Evolutionary conservation across 2,329 filamentous ascomycete species (phyloP).

Genomic region (Botryotinia convoluta): DNA sequence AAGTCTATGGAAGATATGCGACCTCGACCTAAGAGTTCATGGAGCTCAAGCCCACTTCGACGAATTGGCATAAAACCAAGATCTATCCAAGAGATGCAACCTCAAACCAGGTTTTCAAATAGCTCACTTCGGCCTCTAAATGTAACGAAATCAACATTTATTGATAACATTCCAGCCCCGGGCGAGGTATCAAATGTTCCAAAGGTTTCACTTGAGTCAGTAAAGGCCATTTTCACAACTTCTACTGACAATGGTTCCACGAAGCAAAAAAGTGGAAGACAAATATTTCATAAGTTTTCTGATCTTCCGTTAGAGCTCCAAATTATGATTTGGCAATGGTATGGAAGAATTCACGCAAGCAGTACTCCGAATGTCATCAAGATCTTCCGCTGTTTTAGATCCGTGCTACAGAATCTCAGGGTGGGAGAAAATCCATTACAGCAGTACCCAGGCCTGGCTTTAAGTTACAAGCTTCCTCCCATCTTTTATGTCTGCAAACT

Average conservation of each 20-base stretch:
- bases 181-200: neutral
- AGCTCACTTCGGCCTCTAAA: neutral
- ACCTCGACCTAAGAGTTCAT: no score
- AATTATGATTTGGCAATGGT: neutral
- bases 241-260: neutral
- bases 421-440: neutral
- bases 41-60: no score
- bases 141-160: no score
- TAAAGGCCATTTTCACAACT: neutral
- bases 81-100: neutral
- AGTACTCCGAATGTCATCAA: neutral
- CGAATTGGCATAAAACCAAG: no score
- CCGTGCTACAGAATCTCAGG: neutral
- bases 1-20: no score
- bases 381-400: neutral
- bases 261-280: neutral
- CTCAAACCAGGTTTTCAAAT: neutral
- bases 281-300: neutral
- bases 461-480: neutral
- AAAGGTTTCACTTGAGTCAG: neutral
- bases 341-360: neutral
- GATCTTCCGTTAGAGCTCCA: neutral
- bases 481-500: neutral
- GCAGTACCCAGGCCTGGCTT: neutral
- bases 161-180: no score